Evolutionary conservation across 768 basidiomycete genomes (phyloP), one percentile per base, ranked within the genome.

Genomic region (Trametes cubensis): DNA sequence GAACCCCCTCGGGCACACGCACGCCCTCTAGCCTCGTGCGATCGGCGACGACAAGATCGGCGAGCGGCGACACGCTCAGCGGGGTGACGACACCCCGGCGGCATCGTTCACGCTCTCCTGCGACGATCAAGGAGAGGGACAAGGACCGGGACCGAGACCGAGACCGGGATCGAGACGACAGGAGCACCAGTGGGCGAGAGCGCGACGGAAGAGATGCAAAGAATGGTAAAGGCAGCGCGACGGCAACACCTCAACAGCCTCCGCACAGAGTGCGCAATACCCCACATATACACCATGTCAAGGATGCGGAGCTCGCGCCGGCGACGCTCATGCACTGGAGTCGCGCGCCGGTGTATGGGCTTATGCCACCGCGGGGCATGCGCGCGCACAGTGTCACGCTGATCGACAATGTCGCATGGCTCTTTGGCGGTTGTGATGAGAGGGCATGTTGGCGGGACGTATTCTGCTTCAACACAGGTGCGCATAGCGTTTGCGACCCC

Each of bases 391-490:
- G 83, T 6, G 88, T 89, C 45, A 95, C 90, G 0, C 77, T 95
- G 48, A 87, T 95, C 20, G 94, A 95, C 61, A 83, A 86, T 46
- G 79, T 85, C 34, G 90, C 89, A 0, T 98, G 94, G 92, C 69
- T 95, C 28, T 89, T 95, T 67, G 94, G 94, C 10, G 95, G 94
- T 2, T 93, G 91, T 64, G 94, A 95, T 64, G 90, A 90, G 61
- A 84, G 83, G 68, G 87, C 85, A 17, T 86, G 84, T 60, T 86
- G 83, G 74, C 83, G 80, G 66, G 91, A 94, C 57, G 80, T 94
- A 2, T 92, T 89, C 67, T 92, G 87, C 66, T 93, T 95, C 67
- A 93, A 96, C 72, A 90, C 84, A 0, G 93, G 92, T 90, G 48
- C 60, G 39, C 30, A 28, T 40, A 15, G 7, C 38, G 10, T 34